These are phyloP conservation scores for Cenchrus americanus DNA, from an alignment of 176 grass and related monocot species.

Conservation along the genomic window DNA sequence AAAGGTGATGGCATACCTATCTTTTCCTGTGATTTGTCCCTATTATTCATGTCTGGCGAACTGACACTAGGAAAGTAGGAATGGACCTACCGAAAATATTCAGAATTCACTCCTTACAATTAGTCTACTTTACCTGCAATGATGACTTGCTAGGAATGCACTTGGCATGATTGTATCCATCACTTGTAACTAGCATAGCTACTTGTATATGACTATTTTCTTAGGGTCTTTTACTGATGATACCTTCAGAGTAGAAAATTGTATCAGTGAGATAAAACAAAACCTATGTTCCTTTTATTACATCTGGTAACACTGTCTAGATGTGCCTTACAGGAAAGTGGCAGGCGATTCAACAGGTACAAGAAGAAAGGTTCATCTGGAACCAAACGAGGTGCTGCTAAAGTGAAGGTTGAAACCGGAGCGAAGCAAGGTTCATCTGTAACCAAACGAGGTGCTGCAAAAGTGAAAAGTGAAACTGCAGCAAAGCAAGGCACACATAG, in stretches of 20 bases:
- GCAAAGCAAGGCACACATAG: conserved; percentile 29
- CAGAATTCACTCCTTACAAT: background rate
- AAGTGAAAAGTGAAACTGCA: conserved; percentile 10
- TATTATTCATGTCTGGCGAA: conserved; percentile 6
- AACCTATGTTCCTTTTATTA: background rate
- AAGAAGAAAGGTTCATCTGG: conserved; percentile 50
- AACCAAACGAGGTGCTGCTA: conserved; percentile 13
- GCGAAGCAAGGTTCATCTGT: conserved; percentile 32
- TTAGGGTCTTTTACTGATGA: background rate
- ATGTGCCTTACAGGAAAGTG: conserved; percentile 55
- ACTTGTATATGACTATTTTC: background rate
- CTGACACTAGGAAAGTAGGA: background rate
- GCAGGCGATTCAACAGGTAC: conserved; percentile 41
- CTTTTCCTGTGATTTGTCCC: conserved; percentile 17
- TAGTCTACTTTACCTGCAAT: background rate
- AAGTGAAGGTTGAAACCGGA: conserved; percentile 12
- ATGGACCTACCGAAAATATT: background rate
- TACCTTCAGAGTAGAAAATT: background rate
- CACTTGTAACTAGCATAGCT: background rate
- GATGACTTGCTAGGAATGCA: background rate
- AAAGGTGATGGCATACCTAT: conserved; percentile 48
- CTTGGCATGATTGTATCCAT: background rate
- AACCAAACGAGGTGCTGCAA: conserved; percentile 16
- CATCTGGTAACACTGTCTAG: conserved; percentile 25
- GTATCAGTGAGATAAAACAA: background rate